Conservation (phyloP, 2,329 filamentous ascomycete genomes). For the Aspergillus alliaceus region DNA sequence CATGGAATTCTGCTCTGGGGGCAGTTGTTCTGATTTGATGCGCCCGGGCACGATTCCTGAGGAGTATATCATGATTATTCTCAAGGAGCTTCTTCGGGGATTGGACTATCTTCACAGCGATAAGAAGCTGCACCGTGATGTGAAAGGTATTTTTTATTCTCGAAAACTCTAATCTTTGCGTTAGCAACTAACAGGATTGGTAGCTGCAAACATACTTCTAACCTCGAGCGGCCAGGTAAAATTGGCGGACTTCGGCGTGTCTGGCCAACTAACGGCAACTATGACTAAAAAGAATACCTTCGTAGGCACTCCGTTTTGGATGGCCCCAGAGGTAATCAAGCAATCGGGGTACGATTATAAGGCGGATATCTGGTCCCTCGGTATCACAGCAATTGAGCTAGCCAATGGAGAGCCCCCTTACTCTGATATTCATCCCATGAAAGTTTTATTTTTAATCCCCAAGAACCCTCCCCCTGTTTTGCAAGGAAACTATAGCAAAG, state of each 20-base stretch:
- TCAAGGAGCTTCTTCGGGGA: slow-evolving; percentile 84
- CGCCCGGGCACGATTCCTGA: slow-evolving; percentile 89
- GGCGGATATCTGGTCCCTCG: slow-evolving; percentile 95
- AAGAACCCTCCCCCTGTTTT: slow-evolving; percentile 86
- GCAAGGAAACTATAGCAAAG: slow-evolving; percentile 76
- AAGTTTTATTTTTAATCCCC: slow-evolving; percentile 92
- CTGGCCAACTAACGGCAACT: slow-evolving; percentile 90
- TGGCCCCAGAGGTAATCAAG: slow-evolving; percentile 98
- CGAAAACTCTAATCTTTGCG: too few species aligned
- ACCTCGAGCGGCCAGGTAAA: slow-evolving; percentile 93
- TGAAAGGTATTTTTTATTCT: slow-evolving; percentile 69
- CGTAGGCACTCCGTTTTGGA: slow-evolving; percentile 98
- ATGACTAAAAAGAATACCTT: slow-evolving; percentile 99
- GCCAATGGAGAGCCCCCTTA: slow-evolving; percentile 92
- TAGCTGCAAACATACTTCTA: slow-evolving; percentile 89
- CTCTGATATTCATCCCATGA: slow-evolving; percentile 97
- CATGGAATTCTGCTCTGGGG: slow-evolving; percentile 98
- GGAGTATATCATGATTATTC: slow-evolving; percentile 95
- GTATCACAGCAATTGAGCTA: slow-evolving; percentile 89
- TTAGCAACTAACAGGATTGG: slow-evolving; percentile 15
- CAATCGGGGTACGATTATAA: slow-evolving; percentile 98
- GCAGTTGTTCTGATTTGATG: slow-evolving; percentile 93
- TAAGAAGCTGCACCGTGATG: slow-evolving; percentile 93
- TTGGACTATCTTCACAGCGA: slow-evolving; percentile 91
- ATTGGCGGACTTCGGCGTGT: slow-evolving; percentile 94